A percentile compares a stretch with the other conserved stretches of the same genome.
phyloP scores from a whole-genome alignment of 2,329 filamentous ascomycete genomes.

The Fusarium proliferatum region DNA sequence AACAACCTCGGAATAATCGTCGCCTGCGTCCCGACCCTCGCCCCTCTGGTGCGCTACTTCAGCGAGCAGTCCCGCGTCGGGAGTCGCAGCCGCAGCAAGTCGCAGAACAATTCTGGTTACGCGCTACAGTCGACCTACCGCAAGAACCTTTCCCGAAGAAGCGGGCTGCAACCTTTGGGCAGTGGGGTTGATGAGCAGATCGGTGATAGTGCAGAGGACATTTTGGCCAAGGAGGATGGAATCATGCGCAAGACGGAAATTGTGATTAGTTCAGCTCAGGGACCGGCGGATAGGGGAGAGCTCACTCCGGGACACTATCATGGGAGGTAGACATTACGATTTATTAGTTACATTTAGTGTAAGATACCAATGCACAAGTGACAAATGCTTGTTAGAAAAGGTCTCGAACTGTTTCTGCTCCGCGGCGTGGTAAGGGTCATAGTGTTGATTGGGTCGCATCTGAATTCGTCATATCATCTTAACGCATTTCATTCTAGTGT shows the following conservation, averaged over 20 bases:
- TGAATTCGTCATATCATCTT: neutral
- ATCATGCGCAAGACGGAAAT: conserved; percentile 34
- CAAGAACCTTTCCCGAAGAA: conserved; percentile 27
- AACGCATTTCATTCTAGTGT: neutral
- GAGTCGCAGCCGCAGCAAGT: conserved; percentile 24
- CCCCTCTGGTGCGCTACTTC: conserved; percentile 54
- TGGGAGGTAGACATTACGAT: neutral
- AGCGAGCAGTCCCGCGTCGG: conserved; percentile 44
- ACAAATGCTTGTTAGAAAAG: neutral
- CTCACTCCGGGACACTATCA: neutral
- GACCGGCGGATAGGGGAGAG: neutral
- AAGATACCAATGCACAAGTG: neutral
- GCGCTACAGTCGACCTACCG: conserved; percentile 45
- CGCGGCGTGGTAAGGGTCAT: neutral
- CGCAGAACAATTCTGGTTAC: conserved; percentile 35
- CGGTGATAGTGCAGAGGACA: conserved; percentile 28
- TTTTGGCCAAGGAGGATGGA: conserved; percentile 7
- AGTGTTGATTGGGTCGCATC: neutral
- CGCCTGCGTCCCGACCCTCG: conserved; percentile 56
- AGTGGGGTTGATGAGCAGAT: conserved; percentile 20
- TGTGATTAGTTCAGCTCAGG: conserved; percentile 1
- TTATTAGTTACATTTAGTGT: neutral
- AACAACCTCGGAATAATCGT: conserved; percentile 57
- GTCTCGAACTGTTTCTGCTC: neutral
- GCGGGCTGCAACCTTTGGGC: conserved; percentile 36